phyloP scores from a whole-genome alignment of 768 basidiomycete genomes.

The Lactarius akahatsu region DNA sequence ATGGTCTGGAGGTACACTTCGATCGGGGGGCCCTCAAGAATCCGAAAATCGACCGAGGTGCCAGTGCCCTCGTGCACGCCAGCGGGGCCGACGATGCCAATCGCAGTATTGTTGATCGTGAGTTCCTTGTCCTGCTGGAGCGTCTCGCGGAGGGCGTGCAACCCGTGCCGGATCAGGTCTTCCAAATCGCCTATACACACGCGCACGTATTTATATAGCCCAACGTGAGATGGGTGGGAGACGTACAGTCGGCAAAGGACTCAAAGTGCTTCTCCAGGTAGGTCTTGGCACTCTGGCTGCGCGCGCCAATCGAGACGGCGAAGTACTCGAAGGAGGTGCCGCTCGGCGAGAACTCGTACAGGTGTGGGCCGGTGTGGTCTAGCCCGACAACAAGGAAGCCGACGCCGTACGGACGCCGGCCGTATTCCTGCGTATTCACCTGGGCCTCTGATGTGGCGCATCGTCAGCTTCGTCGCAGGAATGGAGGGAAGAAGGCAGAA shows the following conservation, averaged over 20 bases:
- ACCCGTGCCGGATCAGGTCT: conserved; percentile 87
- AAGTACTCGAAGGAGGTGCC: conserved; percentile 98
- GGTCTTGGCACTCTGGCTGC: conserved; percentile 97
- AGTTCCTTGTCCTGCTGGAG: conserved; percentile 98
- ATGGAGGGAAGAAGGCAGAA: conserved; percentile 28
- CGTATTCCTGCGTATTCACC: background rate
- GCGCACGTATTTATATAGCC: background rate
- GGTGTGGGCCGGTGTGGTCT: conserved; percentile 95
- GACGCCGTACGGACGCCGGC: conserved; percentile 96
- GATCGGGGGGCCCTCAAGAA: conserved; percentile 81
- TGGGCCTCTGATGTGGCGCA: background rate
- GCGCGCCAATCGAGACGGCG: conserved; percentile 97
- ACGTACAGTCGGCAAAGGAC: conserved; percentile 79
- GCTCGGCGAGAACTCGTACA: conserved; percentile 97
- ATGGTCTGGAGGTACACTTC: conserved; percentile 75
- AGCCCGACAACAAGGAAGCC: conserved; percentile 97
- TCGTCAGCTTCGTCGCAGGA: background rate
- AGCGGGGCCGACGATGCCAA: conserved; percentile 84
- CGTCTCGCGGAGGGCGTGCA: conserved; percentile 93
- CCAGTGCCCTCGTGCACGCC: conserved; percentile 53
- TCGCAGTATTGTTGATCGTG: conserved; percentile 88
- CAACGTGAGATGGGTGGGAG: conserved; percentile 3
- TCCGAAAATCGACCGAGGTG: conserved; percentile 66
- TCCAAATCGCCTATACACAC: conserved; percentile 65
- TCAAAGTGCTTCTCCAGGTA: conserved; percentile 95